Conservation (phyloP, 345 rosid species). For the Syzygium jambos region DNA sequence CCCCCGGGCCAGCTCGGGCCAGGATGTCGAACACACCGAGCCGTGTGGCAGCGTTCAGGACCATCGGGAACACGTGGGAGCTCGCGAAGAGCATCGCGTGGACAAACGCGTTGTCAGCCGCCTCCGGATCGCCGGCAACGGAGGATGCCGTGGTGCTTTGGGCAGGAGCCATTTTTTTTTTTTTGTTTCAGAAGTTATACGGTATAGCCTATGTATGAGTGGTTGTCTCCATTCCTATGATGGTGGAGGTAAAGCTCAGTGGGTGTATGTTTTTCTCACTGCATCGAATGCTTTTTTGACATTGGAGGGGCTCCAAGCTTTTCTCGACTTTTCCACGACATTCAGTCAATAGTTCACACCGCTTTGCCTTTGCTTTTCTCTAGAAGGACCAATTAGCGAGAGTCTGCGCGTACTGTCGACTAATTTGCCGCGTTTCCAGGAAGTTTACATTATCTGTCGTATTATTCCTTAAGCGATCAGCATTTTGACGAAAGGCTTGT, state of each 20-base stretch:
- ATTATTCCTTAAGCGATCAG: not conserved
- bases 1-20: not conserved
- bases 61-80: constrained; percentile 3
- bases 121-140: not conserved
- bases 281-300: not conserved
- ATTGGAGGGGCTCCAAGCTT: not conserved
- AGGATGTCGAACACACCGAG: constrained; percentile 7
- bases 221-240: not conserved
- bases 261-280: not conserved
- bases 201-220: not conserved
- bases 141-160: not conserved
- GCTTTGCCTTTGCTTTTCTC: not conserved
- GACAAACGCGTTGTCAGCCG: not conserved
- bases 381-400: not conserved
- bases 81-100: not conserved
- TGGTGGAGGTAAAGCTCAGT: not conserved
- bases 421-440: too few species aligned
- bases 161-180: not conserved
- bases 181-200: not conserved
- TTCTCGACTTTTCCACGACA: not conserved
- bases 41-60: not conserved
- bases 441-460: too few species aligned
- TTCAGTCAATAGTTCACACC: not conserved
- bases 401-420: not conserved
- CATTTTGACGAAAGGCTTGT: not conserved